Base-by-base conservation (phyloP, 179 eudicot species). In the Actinidia arguta region DNA sequence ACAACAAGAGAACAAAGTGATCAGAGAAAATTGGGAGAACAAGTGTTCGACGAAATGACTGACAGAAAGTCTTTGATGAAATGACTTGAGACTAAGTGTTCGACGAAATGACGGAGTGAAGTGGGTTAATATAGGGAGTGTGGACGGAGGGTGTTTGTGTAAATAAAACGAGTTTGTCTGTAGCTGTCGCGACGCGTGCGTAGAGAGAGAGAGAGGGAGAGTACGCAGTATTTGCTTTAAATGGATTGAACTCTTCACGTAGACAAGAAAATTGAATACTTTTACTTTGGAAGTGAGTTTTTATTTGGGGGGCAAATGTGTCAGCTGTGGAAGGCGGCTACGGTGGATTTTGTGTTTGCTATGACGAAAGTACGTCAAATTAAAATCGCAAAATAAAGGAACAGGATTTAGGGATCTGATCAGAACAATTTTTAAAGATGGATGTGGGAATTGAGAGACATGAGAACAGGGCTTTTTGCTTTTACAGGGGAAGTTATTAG, bases 311-410 rank as follows among this genome's bases (percentile, higher is more conserved):
- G 73, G 73, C 73, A 69, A 44, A 42, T 4, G 25, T 69, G 73
- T 69, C 73, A 69, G 73, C 48, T 8, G 25, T 69, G 73, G 51
- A 17, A 44, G 73, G 25, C 73, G 52, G 52, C 73, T 42, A 46
- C 42, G 51, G 27, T 42, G 22, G 73, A 36, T 68, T 24, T 68
- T 68, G 72, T 64, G 24, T 31, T 62, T 48, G 8, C 52, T 48
- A 5, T 48, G 52, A 48, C 52, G 52, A 48, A 4, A 62, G 67
- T 62, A 62, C 36, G 67, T 62, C 36, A 62, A 62, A 62, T 6
- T 22, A 25, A 25, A 67, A 16, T 14, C 5, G 47, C 42, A 64
- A 42, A 66, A 66, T 66, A 66, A 67, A 36, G 39, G 47, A 18
- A 6, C 14, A 16, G 20, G 31, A 31, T 17, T 10, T 10, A 51